These are phyloP conservation scores for Cordyceps farinosa DNA, from an alignment of 2,329 filamentous ascomycete genomes.

Conservation along the genomic window DNA sequence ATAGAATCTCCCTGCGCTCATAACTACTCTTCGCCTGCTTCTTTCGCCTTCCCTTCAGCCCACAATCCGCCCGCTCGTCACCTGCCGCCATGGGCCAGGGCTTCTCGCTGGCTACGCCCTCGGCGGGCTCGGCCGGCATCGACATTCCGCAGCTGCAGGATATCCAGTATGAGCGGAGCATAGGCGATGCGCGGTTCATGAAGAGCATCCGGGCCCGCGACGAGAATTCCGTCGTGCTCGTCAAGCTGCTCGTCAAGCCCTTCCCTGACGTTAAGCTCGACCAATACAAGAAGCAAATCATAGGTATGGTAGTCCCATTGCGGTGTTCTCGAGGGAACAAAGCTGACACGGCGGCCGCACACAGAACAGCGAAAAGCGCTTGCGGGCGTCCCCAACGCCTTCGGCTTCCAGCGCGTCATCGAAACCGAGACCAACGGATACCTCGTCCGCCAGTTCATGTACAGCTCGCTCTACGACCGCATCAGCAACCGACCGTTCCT, in stretches of 20 bases:
- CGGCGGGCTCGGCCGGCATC: slow-evolving; percentile 87
- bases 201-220: slow-evolving; percentile 91
- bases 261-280: slow-evolving; percentile 78
- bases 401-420: slow-evolving; percentile 84
- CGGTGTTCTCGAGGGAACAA: too few relatives aligned
- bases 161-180: slow-evolving; percentile 84
- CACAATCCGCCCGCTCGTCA: background rate
- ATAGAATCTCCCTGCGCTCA: background rate
- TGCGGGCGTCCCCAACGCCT: slow-evolving; percentile 81
- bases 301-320: slow-evolving; percentile 46
- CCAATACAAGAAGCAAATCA: slow-evolving; percentile 71
- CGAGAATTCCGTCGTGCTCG: slow-evolving; percentile 84
- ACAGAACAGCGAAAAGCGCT: slow-evolving; percentile 76
- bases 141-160: slow-evolving; percentile 90
- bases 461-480: slow-evolving; percentile 95
- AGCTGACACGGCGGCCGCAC: background rate
- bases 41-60: background rate
- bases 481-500: slow-evolving; percentile 94
- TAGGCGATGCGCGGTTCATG: slow-evolving; percentile 92
- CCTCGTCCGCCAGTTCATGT: slow-evolving; percentile 89
- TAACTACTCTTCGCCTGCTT: background rate
- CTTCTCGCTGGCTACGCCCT: slow-evolving; percentile 89
- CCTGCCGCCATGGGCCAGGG: slow-evolving; percentile 77
- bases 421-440: slow-evolving; percentile 92
- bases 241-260: slow-evolving; percentile 93